phyloP scores from a whole-genome alignment of 2,329 filamentous ascomycete species.

The Exophiala alcalophila region DNA sequence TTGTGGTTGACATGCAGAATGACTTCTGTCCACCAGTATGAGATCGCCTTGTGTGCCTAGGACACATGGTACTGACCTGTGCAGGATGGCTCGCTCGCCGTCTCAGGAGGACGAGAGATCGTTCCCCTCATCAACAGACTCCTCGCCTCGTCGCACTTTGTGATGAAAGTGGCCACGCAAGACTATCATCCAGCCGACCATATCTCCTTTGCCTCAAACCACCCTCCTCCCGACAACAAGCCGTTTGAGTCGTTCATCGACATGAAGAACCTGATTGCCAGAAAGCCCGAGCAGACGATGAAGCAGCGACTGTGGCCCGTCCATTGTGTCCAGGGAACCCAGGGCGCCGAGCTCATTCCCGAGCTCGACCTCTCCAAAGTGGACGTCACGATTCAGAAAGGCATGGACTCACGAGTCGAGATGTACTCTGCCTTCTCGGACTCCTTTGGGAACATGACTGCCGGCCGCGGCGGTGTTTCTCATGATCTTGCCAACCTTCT shows the following conservation, averaged over 20 bases:
- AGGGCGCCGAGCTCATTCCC: conserved; percentile 69
- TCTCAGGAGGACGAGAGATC: conserved; percentile 69
- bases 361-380: conserved; percentile 63
- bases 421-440: conserved; percentile 94
- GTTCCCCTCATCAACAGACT: conserved; percentile 70
- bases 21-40: conserved; percentile 90
- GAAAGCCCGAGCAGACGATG: conserved; percentile 46
- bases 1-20: conserved; percentile 87
- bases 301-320: conserved; percentile 77
- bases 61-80: conserved; percentile 3
- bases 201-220: conserved; percentile 84
- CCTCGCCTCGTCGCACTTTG: conserved; percentile 64
- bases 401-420: conserved; percentile 69
- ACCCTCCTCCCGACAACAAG: conserved; percentile 58
- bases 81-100: conserved; percentile 79
- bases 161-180: conserved; percentile 76
- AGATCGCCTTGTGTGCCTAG: conserved; percentile 36
- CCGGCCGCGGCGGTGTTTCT: conserved; percentile 37
- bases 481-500: conserved; percentile 63
- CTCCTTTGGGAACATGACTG: conserved; percentile 59
- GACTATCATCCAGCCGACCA: conserved; percentile 85
- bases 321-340: conserved; percentile 77
- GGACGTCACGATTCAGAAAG: conserved; percentile 74
- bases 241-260: conserved; percentile 65
- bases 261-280: conserved; percentile 50